Evolutionary conservation across 257 asterid genomes (phyloP), one percentile per base, ranked within the genome.

Genomic region (Pogostemon cablin): DNA sequence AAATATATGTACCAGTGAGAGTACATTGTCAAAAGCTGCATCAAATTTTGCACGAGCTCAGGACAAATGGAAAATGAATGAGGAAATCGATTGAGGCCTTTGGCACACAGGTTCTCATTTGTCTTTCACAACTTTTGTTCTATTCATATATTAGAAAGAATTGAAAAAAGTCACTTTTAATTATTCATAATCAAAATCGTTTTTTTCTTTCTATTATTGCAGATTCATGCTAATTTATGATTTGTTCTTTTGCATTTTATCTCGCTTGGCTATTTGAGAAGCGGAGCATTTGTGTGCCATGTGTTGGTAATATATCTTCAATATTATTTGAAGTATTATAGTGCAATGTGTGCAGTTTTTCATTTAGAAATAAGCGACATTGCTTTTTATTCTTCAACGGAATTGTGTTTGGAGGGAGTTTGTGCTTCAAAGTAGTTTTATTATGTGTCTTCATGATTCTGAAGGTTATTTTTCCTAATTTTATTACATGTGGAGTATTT

Each of bases 1-100:
- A 66, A 92, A 86, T 78, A 90, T 96, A 61, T 90, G 98, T 79
- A 92, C 99, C 42, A 95, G 98, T 78, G 99, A 96, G 50, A 87
- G 76, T 72, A 91, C 96, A 42, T 84, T 95, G 73, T 90, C 97
- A 53, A 95, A 88, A 83, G 99, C 99, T 65, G 98, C 99, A 65
- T 65, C 87, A 43, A 83, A 77, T 87, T 92, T 92, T 72, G 80
- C 97, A 62, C 86, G 96, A 72, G 96, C 97, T 48, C 86, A 92
- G 92, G 96, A 34, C 95, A 84, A 63, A 85, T 95, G 98, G 99
- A 95, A 87, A 95, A 91, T 79, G 99, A 95, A 81, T 93, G 90
- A 9, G 98, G 99, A 78, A 92, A 90, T 86, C 84, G 92, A 79
- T 81, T 95, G 81, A 95, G 88, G 92, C 98, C 71, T 81, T 95